Conservation (phyloP, 495 filamentous ascomycete species). For the Xanthoparmelia taractica region DNA sequence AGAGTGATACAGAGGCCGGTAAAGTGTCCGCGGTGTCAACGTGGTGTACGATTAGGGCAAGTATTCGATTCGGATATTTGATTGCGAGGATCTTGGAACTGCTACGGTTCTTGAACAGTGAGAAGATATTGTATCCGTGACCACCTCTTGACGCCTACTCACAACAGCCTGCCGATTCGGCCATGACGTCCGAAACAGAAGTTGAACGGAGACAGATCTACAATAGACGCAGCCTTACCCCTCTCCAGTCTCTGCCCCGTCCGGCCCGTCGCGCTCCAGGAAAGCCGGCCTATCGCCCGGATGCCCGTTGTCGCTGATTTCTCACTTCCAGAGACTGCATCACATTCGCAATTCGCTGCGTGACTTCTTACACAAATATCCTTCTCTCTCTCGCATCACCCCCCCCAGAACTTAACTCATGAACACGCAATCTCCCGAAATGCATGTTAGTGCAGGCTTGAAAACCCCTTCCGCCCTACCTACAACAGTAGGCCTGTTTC, state of each 20-base stretch:
- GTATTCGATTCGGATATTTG: background rate
- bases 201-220: background rate
- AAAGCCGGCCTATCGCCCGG: background rate
- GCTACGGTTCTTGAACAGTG: no score
- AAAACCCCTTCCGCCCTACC: no score
- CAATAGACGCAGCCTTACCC: background rate
- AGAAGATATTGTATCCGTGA: background rate
- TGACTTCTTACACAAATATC: background rate
- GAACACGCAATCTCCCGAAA: no score
- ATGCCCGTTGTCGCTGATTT: background rate
- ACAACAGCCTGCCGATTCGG: background rate
- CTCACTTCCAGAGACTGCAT: background rate
- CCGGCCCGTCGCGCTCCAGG: background rate
- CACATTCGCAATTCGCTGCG: background rate
- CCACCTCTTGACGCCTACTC: background rate
- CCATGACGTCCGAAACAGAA: background rate
- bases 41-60: background rate
- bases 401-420: background rate
- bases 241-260: background rate
- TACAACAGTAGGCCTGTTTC: background rate
- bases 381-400: background rate
- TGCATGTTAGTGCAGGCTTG: no score
- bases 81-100: no score
- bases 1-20: background rate
- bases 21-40: background rate